Base-by-base conservation (phyloP, 352 stramenopile species). In the Phytophthora multivora region DNA sequence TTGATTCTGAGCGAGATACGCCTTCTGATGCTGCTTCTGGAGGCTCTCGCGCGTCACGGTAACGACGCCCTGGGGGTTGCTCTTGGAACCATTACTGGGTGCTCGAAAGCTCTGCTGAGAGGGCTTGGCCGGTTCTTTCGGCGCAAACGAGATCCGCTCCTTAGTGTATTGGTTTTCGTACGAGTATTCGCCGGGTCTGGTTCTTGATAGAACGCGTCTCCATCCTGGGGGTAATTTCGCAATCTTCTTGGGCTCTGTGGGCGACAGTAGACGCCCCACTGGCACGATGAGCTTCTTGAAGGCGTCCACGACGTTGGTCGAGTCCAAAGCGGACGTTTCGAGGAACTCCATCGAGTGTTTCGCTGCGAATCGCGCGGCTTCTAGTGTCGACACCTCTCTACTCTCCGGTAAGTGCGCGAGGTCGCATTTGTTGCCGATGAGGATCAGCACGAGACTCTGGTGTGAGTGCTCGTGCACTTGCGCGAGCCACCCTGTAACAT, bases 131-230 rank as follows among this genome's bases (percentile, higher is more conserved):
- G 87, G 75, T 45, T 94, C 83, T 70, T 94, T 93, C 2, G 85
- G 87, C 7, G 82, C 83, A 51, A 96, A 96, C 28, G 85, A 86
- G 47, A 96, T 91, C n/a, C 87, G 83, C 52, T 96, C 85, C 36
- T 89, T 88, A 0, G 87, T 96, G 71, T 96, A 96, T 63, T 94
- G 85, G 71, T 96, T 94, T 69, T 96, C 85, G 55, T 96, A 96
- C 57, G 83, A 93, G 52, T 90, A 94, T 57, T 96, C 85, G 12
- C 85, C 85, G 3, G 87, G 87, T 59, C 86, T 90, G 42, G 87
- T 94, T 19, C 87, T 83, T 28, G 87, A 96, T 23, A 93, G 69
- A 45, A 96, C 87, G 43, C 87, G 83, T 25, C 85, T 71, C 87
- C 87, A 94, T 8, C 87, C 87, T 5, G 61, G 77, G 7, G 87